Evolutionary conservation across 768 basidiomycete species (phyloP), one percentile per base, ranked within the genome.

Genomic region (Lactarius deliciosus): DNA sequence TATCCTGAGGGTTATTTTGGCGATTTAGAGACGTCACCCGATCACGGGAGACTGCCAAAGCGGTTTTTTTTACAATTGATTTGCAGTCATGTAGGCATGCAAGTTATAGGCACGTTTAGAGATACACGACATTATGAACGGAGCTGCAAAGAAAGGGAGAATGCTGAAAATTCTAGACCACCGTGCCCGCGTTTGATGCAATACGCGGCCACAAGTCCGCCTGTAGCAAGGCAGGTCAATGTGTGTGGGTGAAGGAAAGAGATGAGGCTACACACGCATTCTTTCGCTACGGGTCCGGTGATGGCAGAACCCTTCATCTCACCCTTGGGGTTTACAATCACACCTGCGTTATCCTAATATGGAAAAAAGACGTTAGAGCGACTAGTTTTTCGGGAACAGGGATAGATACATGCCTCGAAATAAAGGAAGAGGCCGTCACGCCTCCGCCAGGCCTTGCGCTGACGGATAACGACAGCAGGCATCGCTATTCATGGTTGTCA

Each of bases 281-380:
- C 96, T 87, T 98, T 99, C 81, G 96, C 97, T 69, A 99, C 93
- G 47, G 94, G 95, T 64, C 94, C 94, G 41, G 94, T 92, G 76
- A 97, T 96, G 68, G 93, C 92, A 61, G 93, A 96, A 59, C 96
- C 96, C 85, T 99, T 99, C 97, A 99, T 99, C 83, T 99, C 97
- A 74, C 96, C 96, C 85, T 98, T 98, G 75, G 92, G 90, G 83
- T 97, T 98, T 74, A 98, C 94, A 69, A 96, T 96, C 63, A 96
- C 95, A 78, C 95, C 94, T 53, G 94, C 95, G 76, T 96, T 96
- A 80, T 96, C 94, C 90, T 90, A 61, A 30, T 53, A 28, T 47
- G 57, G 58, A 57, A 7, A 18, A 25, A 47, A 47, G 22, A 50
- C 22, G 25, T 60, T 38, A 58, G 36, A 28, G 8, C 18, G 2